Conservation (phyloP, 768 basidiomycete genomes). For the Naganishia vaughanmartiniae region DNA sequence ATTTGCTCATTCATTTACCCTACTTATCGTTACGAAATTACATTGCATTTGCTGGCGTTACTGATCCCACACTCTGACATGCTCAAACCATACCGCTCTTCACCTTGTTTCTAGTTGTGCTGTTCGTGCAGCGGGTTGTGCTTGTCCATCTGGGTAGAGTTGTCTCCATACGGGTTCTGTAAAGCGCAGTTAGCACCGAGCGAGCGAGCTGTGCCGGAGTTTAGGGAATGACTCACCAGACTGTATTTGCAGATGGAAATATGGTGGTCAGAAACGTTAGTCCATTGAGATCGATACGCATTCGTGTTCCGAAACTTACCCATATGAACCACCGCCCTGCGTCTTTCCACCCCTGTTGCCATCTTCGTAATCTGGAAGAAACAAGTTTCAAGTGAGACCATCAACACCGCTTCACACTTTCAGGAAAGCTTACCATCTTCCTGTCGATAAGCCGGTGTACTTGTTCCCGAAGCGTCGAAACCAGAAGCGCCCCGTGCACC, state of each 20-base stretch:
- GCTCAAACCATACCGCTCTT: background rate
- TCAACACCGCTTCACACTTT: background rate
- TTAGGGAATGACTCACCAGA: background rate
- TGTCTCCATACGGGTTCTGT: constrained; percentile 18
- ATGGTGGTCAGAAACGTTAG: background rate
- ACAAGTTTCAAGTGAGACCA: background rate
- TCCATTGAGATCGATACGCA: background rate
- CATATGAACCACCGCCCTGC: constrained; percentile 9
- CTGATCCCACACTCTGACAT: background rate
- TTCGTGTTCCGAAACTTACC: background rate
- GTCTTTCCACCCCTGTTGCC: constrained; percentile 10
- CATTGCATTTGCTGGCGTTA: background rate
- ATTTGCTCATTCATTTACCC: background rate
- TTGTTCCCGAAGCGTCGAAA: constrained; percentile 18
- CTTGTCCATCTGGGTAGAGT: constrained; percentile 24
- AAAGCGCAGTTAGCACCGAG: background rate
- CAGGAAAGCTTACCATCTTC: constrained; percentile 24
- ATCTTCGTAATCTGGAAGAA: background rate
- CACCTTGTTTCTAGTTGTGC: constrained; percentile 8
- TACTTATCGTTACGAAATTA: background rate
- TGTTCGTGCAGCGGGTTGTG: constrained; percentile 18
- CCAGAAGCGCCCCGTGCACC: background rate
- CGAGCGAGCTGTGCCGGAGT: background rate
- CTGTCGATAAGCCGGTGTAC: constrained; percentile 26
- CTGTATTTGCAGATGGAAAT: background rate